Conservation (phyloP, 768 basidiomycete genomes). For the Auricularia sp. region DNA sequence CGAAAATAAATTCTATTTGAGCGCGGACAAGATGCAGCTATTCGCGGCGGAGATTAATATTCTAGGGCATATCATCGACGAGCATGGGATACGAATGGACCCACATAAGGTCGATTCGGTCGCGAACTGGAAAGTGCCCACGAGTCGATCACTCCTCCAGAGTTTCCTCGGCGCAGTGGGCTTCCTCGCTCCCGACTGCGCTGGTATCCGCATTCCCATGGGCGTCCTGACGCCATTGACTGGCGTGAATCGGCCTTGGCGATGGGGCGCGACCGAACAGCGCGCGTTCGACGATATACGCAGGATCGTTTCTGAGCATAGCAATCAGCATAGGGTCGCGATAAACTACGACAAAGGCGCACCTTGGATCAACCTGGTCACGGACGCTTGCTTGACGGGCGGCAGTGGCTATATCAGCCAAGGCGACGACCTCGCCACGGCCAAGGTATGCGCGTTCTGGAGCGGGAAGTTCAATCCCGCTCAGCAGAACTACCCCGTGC, state of each 20-base stretch:
- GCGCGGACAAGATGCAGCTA: constrained; percentile 25
- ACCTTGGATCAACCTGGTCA: constrained; percentile 6
- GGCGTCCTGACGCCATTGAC: constrained; percentile 8
- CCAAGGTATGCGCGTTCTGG: constrained; percentile 23
- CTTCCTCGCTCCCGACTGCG: constrained; percentile 13
- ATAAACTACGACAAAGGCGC: not conserved
- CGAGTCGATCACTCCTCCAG: constrained; percentile 7
- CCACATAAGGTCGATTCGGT: constrained; percentile 16
- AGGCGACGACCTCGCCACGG: constrained; percentile 17
- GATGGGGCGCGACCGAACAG: constrained; percentile 12
- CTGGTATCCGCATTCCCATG: constrained; percentile 11
- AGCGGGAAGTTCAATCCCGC: constrained; percentile 28
- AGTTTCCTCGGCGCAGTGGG: constrained; percentile 15
- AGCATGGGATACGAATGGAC: constrained; percentile 17
- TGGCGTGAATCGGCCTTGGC: constrained; percentile 10
- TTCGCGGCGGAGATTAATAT: constrained; percentile 3
- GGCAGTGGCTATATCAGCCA: constrained; percentile 17
- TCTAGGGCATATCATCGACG: constrained; percentile 12
- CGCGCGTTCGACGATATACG: constrained; percentile 15
- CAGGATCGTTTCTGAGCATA: constrained; percentile 5
- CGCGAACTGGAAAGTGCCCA: constrained; percentile 16
- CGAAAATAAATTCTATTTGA: constrained; percentile 28
- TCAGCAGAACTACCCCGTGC: constrained; percentile 34
- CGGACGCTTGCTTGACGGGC: constrained; percentile 9
- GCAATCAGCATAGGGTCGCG: not conserved